Percentiles rank a stretch among this genome's conserved stretches.
Conservation (phyloP, 192 early-diverging fungal genomes). For the Endogone sp. region DNA sequence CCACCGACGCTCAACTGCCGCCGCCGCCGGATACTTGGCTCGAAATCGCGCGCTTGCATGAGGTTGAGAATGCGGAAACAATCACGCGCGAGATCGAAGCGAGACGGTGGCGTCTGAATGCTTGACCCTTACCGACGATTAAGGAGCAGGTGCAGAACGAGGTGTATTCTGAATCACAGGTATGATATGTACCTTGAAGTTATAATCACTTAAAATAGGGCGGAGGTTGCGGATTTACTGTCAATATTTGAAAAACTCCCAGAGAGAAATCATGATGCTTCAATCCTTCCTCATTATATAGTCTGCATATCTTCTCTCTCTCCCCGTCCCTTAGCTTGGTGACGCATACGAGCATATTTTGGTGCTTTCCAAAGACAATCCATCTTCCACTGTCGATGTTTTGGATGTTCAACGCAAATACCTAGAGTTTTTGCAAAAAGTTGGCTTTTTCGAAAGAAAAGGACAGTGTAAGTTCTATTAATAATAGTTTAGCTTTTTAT, state of each 20-base stretch:
- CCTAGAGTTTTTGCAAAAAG: slow-evolving; percentile 9
- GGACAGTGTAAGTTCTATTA: slow-evolving; percentile 9
- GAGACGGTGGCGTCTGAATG: slow-evolving; percentile 64
- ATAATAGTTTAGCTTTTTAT: too few species aligned
- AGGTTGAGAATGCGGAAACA: slow-evolving; percentile 32
- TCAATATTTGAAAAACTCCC: too few species aligned
- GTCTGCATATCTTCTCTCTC: too few species aligned
- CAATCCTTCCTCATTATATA: too few species aligned
- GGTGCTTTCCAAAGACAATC: background rate
- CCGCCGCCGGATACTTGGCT: slow-evolving; percentile 28
- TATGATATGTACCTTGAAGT: too few species aligned
- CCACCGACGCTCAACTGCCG: slow-evolving; percentile 21
- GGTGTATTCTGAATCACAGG: slow-evolving; percentile 53
- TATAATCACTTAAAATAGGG: too few species aligned
- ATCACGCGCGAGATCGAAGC: slow-evolving; percentile 58
- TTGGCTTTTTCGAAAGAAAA: slow-evolving; percentile 5
- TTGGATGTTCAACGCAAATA: slow-evolving; percentile 13
- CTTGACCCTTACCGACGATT: slow-evolving; percentile 57
- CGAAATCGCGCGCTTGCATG: slow-evolving; percentile 24
- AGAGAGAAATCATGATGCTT: background rate
- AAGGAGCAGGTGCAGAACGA: slow-evolving; percentile 62
- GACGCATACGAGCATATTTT: slow-evolving; percentile 20
- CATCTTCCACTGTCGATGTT: background rate
- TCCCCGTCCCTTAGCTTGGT: slow-evolving; percentile 12
- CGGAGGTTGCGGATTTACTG: too few species aligned